These are phyloP conservation scores for Xylariaceae sp. DNA, from an alignment of 2,329 filamentous ascomycete species.

Conservation along the genomic window DNA sequence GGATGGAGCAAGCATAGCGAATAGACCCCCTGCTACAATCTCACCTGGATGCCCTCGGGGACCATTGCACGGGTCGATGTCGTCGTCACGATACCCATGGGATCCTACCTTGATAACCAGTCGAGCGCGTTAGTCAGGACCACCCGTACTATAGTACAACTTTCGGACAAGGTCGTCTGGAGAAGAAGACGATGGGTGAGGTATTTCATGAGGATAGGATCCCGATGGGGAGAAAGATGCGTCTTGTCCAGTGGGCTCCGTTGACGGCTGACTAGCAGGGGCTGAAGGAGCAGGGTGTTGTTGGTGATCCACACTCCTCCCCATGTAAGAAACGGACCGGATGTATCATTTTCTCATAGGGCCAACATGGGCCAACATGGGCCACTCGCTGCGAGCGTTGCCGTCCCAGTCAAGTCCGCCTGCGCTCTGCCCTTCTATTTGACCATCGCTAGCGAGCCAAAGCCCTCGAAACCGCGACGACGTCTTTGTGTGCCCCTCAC, in stretches of 20 bases:
- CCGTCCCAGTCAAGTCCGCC: slow-evolving; percentile 22
- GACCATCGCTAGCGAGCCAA: slow-evolving; percentile 24
- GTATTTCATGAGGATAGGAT: slow-evolving; percentile 20
- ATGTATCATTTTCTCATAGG: slow-evolving; percentile 28
- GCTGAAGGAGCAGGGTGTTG: slow-evolving; percentile 20
- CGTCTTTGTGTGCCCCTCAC: slow-evolving; percentile 22
- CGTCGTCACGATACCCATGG: slow-evolving; percentile 12
- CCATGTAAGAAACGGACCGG: slow-evolving; percentile 25
- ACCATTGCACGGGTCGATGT: slow-evolving; percentile 5
- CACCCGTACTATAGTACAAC: slow-evolving; percentile 5
- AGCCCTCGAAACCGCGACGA: slow-evolving; percentile 18
- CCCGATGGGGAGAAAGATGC: too few species aligned
- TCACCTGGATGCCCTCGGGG: background rate
- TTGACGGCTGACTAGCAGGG: slow-evolving; percentile 16
- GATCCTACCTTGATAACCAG: slow-evolving; percentile 1
- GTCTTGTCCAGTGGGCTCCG: background rate
- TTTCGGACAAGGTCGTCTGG: slow-evolving; percentile 12
- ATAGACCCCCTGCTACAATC: slow-evolving; percentile 7
- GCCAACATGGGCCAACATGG: slow-evolving; percentile 21
- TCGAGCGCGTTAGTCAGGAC: slow-evolving; percentile 1
- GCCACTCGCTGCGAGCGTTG: slow-evolving; percentile 25
- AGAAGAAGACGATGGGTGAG: slow-evolving; percentile 21
- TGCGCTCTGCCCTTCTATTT: slow-evolving; percentile 25
- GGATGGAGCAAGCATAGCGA: slow-evolving; percentile 12
- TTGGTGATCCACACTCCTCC: slow-evolving; percentile 18